Evolutionary conservation across 805 yeast genomes (phyloP), one percentile per base, ranked within the genome.

Genomic region (Jamesozyma jinghongensis): DNA sequence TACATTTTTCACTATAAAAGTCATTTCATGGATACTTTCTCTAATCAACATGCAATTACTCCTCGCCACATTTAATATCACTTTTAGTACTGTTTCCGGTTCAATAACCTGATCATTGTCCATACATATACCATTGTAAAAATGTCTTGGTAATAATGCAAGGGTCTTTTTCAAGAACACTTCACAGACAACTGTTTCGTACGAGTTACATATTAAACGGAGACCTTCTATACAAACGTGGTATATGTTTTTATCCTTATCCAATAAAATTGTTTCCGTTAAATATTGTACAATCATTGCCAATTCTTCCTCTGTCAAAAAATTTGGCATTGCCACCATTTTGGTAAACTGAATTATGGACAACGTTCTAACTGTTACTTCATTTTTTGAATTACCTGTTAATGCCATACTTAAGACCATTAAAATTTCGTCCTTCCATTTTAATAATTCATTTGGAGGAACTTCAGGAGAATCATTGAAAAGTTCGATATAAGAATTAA

Each of bases 381-480:
- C 95, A 27, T 75, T 62, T 26, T 69, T 70, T 0, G 94, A 76
- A 0, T 84, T 71, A 0, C 81, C 71, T 54, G 80, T 74, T 37
- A 88, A 66, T 4, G 85, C 70, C 52, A 75, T 79, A 16, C 86
- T 77, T 49, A 85, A 58, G 32, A 80, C 63, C 38, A 78, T 74
- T 20, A 86, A 61, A 13, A 88, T 63, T 29, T 77, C 77, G 51
- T 87, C 95, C 46, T 82, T 79, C 57, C 63, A 73, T 59, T 48
- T 38, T 8, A 25, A 25, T 12, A 25, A 8, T 25, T 25, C 27
- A 12, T 25, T 25, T 8, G 7, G 11, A 25, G 27, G 12, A 25
- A 25, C 12, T 8, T 25, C 12, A 8, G 27, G 7, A 12, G 27
- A 39, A n/a, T 64, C 53, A 3, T 64, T 68, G 50, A 71, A 71